Evolutionary conservation across 2,329 filamentous ascomycete genomes (phyloP).

Genomic region (Exserohilum turcica): DNA sequence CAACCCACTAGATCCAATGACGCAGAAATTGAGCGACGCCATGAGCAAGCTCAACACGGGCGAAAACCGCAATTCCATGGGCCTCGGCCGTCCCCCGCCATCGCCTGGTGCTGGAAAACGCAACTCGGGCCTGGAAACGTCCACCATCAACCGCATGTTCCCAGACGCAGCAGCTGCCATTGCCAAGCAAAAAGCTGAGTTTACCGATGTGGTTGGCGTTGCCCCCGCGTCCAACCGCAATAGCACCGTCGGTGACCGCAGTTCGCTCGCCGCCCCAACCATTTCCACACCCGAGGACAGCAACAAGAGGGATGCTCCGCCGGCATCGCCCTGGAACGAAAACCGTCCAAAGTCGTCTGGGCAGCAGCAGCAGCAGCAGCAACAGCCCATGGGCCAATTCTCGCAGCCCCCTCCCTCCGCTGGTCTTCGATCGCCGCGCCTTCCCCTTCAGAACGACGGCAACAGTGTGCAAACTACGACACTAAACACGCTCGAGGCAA

Average conservation of each 20-base stretch:
- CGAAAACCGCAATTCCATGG: conserved; percentile 82
- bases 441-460: conserved; percentile 67
- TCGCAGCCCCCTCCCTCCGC: conserved; percentile 75
- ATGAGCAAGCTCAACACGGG: conserved; percentile 95
- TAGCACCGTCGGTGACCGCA: conserved; percentile 78
- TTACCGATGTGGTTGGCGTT: conserved; percentile 91
- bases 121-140: conserved; percentile 90
- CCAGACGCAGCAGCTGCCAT: conserved; percentile 98
- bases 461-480: conserved; percentile 82
- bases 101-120: conserved; percentile 75
- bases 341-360: conserved; percentile 77
- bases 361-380: conserved; percentile 60
- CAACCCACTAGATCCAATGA: conserved; percentile 80
- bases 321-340: conserved; percentile 82
- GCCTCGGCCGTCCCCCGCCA: conserved; percentile 70
- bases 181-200: conserved; percentile 96
- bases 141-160: conserved; percentile 98
- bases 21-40: conserved; percentile 90
- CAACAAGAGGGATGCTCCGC: conserved; percentile 63
- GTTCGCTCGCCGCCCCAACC: conserved; percentile 73
- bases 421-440: conserved; percentile 79
- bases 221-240: conserved; percentile 91
- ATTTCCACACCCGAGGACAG: conserved; percentile 72
- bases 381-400: conserved; percentile 86
- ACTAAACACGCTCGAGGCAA: conserved; percentile 72